Percentiles rank a stretch among this genome's conserved stretches.
phyloP scores from a whole-genome alignment of 441 rosid genomes.

The Breynia disticha region DNA sequence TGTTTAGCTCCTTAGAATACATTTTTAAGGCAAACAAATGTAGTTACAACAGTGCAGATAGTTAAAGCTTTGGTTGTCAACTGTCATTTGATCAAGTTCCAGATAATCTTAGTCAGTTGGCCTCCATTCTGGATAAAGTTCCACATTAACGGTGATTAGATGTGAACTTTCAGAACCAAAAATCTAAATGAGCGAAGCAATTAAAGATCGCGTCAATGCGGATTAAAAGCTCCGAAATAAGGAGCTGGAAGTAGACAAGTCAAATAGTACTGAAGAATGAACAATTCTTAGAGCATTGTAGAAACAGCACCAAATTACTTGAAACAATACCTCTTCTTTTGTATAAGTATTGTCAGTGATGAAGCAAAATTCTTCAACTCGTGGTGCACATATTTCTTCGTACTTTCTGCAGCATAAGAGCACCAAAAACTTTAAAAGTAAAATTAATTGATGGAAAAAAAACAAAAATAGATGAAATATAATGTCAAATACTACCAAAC shows the following conservation, averaged over 20 bases:
- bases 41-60: too few species aligned
- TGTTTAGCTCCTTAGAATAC: too few species aligned
- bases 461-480: not conserved
- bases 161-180: too few species aligned
- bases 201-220: not conserved
- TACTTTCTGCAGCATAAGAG: slow-evolving; percentile 39
- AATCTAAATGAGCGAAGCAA: too few species aligned
- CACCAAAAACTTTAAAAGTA: not conserved
- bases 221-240: not conserved
- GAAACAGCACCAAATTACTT: not conserved
- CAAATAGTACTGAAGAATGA: not conserved
- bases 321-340: slow-evolving; percentile 19
- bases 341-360: slow-evolving; percentile 30
- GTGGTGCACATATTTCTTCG: slow-evolving; percentile 39
- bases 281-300: not conserved
- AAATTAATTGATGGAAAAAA: not conserved
- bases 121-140: too few species aligned
- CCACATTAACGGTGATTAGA: too few species aligned
- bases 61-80: too few species aligned
- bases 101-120: too few species aligned
- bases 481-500: not conserved
- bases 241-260: not conserved
- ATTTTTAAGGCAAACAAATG: too few species aligned
- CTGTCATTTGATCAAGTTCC: too few species aligned
- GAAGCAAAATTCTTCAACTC: slow-evolving; percentile 29